These are phyloP conservation scores for Primulina huaijiensis DNA, from an alignment of 257 asterid species.

Conservation along the genomic window DNA sequence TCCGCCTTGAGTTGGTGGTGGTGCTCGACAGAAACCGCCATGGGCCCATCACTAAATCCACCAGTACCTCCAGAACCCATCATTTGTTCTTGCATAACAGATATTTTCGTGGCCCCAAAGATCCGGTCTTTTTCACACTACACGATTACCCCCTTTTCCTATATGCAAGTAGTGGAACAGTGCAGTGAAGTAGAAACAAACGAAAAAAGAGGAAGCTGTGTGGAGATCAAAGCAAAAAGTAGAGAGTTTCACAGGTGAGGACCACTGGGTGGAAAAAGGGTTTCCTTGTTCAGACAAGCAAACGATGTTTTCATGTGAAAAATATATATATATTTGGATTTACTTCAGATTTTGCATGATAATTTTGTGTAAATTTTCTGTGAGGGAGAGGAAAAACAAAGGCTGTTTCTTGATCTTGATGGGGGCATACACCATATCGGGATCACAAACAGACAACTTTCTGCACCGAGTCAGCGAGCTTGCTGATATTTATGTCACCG, in stretches of 20 bases:
- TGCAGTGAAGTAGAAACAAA: background rate
- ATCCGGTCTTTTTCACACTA: background rate
- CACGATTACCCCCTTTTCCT: background rate
- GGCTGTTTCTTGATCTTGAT: constrained; percentile 31
- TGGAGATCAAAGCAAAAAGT: constrained; percentile 25
- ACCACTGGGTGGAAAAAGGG: background rate
- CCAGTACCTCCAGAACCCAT: constrained; percentile 25
- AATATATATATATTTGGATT: background rate
- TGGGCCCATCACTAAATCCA: constrained; percentile 20
- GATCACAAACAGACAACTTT: constrained; percentile 66
- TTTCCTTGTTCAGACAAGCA: constrained; percentile 3
- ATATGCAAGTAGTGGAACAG: constrained; percentile 9
- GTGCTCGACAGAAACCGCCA: constrained; percentile 32
- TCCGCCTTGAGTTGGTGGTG: constrained; percentile 68
- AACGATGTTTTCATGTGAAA: background rate
- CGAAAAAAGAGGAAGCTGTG: constrained; percentile 25
- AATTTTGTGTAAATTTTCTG: background rate
- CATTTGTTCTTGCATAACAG: constrained; percentile 39
- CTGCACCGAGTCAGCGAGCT: constrained; percentile 44
- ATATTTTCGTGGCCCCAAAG: background rate
- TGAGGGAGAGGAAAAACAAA: constrained; percentile 3
- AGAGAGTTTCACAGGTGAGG: background rate
- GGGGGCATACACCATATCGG: constrained; percentile 38
- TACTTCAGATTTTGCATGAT: constrained; percentile 21
- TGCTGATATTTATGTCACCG: constrained; percentile 28